Conservation (phyloP, 2,329 filamentous ascomycete species). For the Arthrobotrys sphaeroides region DNA sequence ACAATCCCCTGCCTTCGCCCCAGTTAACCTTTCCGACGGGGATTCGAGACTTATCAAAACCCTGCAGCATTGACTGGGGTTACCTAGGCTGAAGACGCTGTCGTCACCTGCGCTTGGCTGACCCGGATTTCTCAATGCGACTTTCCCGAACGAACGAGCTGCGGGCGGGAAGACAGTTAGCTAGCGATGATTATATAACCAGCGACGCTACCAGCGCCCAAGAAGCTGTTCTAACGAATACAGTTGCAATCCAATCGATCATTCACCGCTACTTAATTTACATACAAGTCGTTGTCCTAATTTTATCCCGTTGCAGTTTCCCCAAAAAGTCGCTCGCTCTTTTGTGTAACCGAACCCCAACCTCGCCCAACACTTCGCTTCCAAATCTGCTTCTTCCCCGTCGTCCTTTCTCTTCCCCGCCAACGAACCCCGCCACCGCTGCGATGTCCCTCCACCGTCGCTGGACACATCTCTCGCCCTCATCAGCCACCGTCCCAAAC, state of each 20-base stretch:
- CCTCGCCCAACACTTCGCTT: constrained; percentile 16
- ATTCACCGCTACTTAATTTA: no score
- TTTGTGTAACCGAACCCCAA: constrained; percentile 10
- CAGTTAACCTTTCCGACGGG: constrained; percentile 6
- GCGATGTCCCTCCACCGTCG: constrained; percentile 21
- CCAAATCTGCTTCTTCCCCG: not conserved
- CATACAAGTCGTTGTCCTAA: no score
- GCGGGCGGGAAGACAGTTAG: not conserved
- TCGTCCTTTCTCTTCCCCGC: not conserved
- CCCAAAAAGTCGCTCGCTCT: not conserved
- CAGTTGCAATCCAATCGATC: no score
- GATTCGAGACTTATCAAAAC: not conserved
- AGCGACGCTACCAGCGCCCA: no score
- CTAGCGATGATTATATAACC: not conserved
- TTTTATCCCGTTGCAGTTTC: no score
- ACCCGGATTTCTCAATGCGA: not conserved
- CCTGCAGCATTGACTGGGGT: not conserved
- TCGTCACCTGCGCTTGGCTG: not conserved
- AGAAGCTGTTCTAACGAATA: no score
- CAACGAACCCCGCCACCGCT: not conserved
- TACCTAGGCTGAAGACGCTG: not conserved
- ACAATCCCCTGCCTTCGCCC: not conserved
- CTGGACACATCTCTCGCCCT: constrained; percentile 43
- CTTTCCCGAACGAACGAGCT: not conserved
- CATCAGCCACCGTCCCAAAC: constrained; percentile 29